phyloP scores from a whole-genome alignment of 2,329 filamentous ascomycete genomes.

The Dryadomyces quercus-mongolicae region DNA sequence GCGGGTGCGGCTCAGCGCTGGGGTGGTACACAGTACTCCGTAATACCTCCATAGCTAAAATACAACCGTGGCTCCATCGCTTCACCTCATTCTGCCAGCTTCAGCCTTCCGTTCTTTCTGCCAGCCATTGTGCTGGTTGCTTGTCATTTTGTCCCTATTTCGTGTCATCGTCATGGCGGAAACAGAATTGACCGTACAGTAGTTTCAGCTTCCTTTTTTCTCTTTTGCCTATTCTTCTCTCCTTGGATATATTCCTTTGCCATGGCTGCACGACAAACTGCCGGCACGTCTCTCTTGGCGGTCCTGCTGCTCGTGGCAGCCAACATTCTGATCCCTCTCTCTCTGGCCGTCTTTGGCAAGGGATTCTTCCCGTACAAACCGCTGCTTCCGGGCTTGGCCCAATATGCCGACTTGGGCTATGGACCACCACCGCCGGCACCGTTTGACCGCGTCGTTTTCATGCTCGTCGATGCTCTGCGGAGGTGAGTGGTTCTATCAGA shows the following conservation, averaged over 20 bases:
- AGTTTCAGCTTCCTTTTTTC: background rate
- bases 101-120: background rate
- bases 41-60: background rate
- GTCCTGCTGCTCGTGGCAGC: slow-evolving; percentile 45
- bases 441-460: slow-evolving; percentile 87
- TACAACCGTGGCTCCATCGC: background rate
- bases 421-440: slow-evolving; percentile 49
- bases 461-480: slow-evolving; percentile 92
- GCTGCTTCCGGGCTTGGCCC: slow-evolving; percentile 72
- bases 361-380: slow-evolving; percentile 99
- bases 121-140: background rate
- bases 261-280: background rate
- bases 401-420: slow-evolving; percentile 45
- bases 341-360: slow-evolving; percentile 65
- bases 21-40: background rate
- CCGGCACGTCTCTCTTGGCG: slow-evolving; percentile 7
- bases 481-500: slow-evolving; percentile 40
- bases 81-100: background rate
- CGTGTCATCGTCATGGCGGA: background rate
- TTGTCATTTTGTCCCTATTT: background rate
- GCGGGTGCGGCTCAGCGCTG: background rate
- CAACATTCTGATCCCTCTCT: slow-evolving; percentile 66
- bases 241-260: too few relatives aligned
- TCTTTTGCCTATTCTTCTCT: background rate
- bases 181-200: background rate